Percentiles rank a stretch among this genome's conserved stretches.
phyloP scores from a whole-genome alignment of 2,329 filamentous ascomycete genomes.

The Blastomyces percursus region DNA sequence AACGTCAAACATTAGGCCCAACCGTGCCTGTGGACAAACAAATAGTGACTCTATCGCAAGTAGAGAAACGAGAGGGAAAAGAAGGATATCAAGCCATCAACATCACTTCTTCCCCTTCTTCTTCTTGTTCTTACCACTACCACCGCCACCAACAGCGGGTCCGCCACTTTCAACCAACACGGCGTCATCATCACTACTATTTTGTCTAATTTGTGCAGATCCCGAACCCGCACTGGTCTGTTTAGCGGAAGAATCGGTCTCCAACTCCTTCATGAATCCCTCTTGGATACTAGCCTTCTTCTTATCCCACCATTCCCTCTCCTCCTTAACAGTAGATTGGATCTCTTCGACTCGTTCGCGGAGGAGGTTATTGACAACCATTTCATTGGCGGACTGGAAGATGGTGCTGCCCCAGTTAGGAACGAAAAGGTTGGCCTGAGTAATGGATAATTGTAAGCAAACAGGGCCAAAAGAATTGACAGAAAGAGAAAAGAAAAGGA shows the following conservation, averaged over 20 bases:
- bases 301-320: slow-evolving; percentile 90
- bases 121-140: slow-evolving; percentile 28
- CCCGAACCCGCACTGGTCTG: slow-evolving; percentile 7
- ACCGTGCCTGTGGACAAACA: not conserved
- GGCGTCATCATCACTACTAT: slow-evolving; percentile 56
- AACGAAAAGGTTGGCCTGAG: slow-evolving; percentile 76
- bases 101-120: slow-evolving; percentile 38
- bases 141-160: slow-evolving; percentile 28
- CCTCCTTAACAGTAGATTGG: slow-evolving; percentile 56
- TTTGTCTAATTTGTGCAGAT: not conserved
- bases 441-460: not conserved
- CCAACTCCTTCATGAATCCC: slow-evolving; percentile 76
- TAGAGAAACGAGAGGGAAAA: not conserved
- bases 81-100: not conserved
- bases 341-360: slow-evolving; percentile 66
- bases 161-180: slow-evolving; percentile 62
- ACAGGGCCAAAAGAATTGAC: not conserved
- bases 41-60: not conserved
- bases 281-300: slow-evolving; percentile 60
- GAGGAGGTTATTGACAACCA: slow-evolving; percentile 70
- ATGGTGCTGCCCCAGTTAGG: slow-evolving; percentile 88
- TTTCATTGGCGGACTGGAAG: slow-evolving; percentile 96
- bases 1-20: not conserved
- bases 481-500: not conserved
- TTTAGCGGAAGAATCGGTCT: slow-evolving; percentile 20